Base-by-base conservation (phyloP, 495 filamentous ascomycete genomes). In the Neurospora tetraspora region DNA sequence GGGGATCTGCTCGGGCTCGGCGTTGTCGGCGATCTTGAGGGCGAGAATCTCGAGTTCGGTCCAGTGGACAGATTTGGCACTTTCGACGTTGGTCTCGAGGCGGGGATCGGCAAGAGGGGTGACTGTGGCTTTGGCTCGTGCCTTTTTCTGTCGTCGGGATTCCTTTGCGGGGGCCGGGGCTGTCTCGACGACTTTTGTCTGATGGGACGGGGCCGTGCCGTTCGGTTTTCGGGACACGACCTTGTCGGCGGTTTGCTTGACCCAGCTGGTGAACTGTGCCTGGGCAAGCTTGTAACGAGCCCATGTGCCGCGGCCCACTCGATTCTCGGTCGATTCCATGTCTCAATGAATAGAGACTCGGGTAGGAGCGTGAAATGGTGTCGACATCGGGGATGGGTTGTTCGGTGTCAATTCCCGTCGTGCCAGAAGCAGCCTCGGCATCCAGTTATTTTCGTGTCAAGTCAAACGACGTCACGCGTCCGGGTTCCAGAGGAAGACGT, bases 261-360 rank as follows among this genome's bases (percentile, higher is more conserved):
- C 71, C 77, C 79, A 81, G 59, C 71, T 75, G 5, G 73, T 77
- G 47, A 81, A 80, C n/a, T 79, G 77, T 8, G 76, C 74, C 69
- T 81, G 76, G 39, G 76, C 75, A 11, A 74, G 65, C 61, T 79
- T 81, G 69, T 77, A 80, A 36, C 77, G 70, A 8, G 43, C 70
- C 74, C 72, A 77, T 1, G 72, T 77, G 1, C 76, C 71, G 38
- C 73, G 68, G 70, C 74, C 70, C 34, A 70, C 72, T 47, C 31
- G 70, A 34, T 74, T 73, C 14, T 39, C 39, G 1, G 4, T 39
- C 31, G 34, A 18, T 27, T 39, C 34, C 31, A 65, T 40, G 1
- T 8, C 65, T 69, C 53, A 65, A 16, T 9, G 14, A 14, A 61
- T 23, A 53, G 45, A 4, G 20, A 53, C 9, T 47, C n/a, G n/a